Percentiles rank a stretch among this genome's conserved stretches.
Conservation (phyloP, 768 basidiomycete species). For the Amanita rimosa region DNA sequence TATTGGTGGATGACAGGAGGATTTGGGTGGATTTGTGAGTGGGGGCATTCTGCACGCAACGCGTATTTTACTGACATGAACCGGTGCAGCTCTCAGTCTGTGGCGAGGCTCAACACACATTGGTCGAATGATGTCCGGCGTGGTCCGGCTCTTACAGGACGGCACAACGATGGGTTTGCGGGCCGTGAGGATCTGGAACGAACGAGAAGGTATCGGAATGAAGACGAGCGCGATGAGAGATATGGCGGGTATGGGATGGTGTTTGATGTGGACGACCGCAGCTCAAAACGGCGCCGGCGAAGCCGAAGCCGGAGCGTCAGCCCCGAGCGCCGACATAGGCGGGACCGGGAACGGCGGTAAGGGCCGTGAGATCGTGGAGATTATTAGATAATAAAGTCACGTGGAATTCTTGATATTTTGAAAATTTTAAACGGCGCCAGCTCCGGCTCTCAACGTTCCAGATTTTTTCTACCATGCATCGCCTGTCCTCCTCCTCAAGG, state of each 20-base stretch:
- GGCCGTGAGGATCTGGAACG: constrained; percentile 69
- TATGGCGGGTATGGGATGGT: constrained; percentile 63
- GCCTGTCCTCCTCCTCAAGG: constrained; percentile 56
- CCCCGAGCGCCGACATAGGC: constrained; percentile 14
- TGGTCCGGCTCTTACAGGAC: constrained; percentile 22
- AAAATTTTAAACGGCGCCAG: neutral
- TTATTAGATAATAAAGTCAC: neutral
- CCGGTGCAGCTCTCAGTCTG: constrained; percentile 75
- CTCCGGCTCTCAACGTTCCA: neutral
- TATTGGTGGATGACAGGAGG: constrained; percentile 90
- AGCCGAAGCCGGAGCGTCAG: constrained; percentile 39
- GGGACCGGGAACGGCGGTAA: constrained; percentile 20
- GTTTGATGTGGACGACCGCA: constrained; percentile 42
- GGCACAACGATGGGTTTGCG: constrained; percentile 39
- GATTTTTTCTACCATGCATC: constrained; percentile 42
- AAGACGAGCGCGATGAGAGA: constrained; percentile 19
- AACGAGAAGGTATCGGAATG: constrained; percentile 55
- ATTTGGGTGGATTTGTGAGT: constrained; percentile 99
- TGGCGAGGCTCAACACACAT: constrained; percentile 68
- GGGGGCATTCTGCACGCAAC: constrained; percentile 2
- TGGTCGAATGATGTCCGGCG: constrained; percentile 76
- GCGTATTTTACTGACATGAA: constrained; percentile 6
- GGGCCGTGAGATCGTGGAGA: too few species aligned
- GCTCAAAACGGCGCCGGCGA: constrained; percentile 33
- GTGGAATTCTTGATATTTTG: neutral